A percentile compares a stretch with the other conserved stretches of the same genome.
phyloP scores from a whole-genome alignment of 2,329 filamentous ascomycete species.

The Diaporthe australafricana region DNA sequence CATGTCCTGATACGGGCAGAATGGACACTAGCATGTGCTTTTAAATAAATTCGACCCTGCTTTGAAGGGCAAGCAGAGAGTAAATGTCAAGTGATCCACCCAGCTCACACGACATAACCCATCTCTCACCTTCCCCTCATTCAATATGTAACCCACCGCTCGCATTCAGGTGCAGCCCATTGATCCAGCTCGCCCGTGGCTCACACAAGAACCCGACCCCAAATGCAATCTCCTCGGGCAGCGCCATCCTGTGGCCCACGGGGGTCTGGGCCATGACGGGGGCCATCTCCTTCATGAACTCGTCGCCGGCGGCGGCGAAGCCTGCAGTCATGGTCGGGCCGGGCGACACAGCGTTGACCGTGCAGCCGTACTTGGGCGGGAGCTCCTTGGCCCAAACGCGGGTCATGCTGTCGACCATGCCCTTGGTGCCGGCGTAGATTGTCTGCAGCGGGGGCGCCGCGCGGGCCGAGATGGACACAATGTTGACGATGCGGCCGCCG shows the following conservation, averaged over 20 bases:
- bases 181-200: slow-evolving; percentile 59
- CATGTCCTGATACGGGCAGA: not conserved
- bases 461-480: slow-evolving; percentile 51
- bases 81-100: not conserved
- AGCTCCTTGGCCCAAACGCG: slow-evolving; percentile 57
- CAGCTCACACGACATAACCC: not conserved
- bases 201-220: slow-evolving; percentile 59
- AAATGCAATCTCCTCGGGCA: slow-evolving; percentile 58
- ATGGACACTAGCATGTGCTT: not conserved
- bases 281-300: slow-evolving; percentile 44
- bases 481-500: slow-evolving; percentile 56
- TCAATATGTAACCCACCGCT: slow-evolving; percentile 44
- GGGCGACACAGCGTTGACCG: slow-evolving; percentile 57
- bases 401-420: slow-evolving; percentile 61
- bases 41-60: not conserved
- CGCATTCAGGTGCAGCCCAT: slow-evolving; percentile 50
- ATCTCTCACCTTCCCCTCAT: not conserved
- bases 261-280: slow-evolving; percentile 57
- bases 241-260: slow-evolving; percentile 54
- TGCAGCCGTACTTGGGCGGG: slow-evolving; percentile 57
- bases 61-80: not conserved
- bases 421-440: slow-evolving; percentile 62
- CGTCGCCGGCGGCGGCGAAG: slow-evolving; percentile 24
- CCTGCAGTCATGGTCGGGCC: slow-evolving; percentile 53
- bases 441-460: slow-evolving; percentile 52